phyloP scores from a whole-genome alignment of 306 rosid species.

The Abrus pulchellus region DNA sequence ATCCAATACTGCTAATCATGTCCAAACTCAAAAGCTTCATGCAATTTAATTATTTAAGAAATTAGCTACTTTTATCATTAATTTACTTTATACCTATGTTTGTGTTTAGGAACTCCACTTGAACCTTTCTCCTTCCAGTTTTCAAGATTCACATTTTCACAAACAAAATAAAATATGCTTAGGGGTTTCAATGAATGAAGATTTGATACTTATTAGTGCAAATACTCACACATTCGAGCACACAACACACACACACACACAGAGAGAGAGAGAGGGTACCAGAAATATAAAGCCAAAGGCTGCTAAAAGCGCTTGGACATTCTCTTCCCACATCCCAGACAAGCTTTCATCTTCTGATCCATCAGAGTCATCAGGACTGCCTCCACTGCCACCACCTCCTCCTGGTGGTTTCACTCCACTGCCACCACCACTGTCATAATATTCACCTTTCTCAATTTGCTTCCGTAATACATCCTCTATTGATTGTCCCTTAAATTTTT shows the following conservation, averaged over 20 bases:
- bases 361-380: conserved; percentile 54
- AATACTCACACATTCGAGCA: neutral
- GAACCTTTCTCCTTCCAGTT: conserved; percentile 29
- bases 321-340: conserved; percentile 62
- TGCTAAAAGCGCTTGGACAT: conserved; percentile 72
- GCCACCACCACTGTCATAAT: conserved; percentile 57
- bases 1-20: conserved; percentile 8
- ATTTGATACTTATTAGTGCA: conserved; percentile 12
- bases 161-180: neutral
- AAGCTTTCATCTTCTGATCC: conserved; percentile 66
- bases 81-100: conserved; percentile 15
- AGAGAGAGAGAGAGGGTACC: conserved; percentile 56
- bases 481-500: conserved; percentile 66
- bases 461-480: conserved; percentile 70
- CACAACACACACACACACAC: neutral
- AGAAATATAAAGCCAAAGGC: conserved; percentile 71
- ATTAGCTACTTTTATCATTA: conserved; percentile 18
- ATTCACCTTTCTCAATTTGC: conserved; percentile 75
- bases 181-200: neutral
- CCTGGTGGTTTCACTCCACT: conserved; percentile 60
- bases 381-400: conserved; percentile 50
- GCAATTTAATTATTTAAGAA: neutral
- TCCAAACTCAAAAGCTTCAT: conserved; percentile 23
- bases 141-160: conserved; percentile 27
- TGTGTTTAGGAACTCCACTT: neutral